These are phyloP conservation scores for Neurospora tetrasperma DNA, from an alignment of 495 filamentous ascomycete genomes.

Conservation along the genomic window DNA sequence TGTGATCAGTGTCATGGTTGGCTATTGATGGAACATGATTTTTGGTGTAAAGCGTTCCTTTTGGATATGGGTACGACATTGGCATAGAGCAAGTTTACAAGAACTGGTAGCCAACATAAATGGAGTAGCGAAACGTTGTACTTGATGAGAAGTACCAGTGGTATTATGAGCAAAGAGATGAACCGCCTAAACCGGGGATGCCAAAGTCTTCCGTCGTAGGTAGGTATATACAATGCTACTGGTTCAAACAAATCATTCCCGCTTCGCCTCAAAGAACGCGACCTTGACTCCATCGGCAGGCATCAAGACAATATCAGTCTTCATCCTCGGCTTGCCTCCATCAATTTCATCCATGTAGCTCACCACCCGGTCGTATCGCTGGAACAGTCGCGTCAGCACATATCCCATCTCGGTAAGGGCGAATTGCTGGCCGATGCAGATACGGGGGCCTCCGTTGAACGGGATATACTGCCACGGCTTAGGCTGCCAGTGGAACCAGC, in stretches of 20 bases:
- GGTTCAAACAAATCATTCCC: neutral
- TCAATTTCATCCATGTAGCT: slow-evolving; percentile 40
- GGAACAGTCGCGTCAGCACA: slow-evolving; percentile 60
- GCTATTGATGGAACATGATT: neutral
- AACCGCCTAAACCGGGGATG: neutral
- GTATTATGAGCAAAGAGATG: neutral
- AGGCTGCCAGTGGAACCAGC: slow-evolving; percentile 63
- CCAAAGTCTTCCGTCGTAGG: neutral
- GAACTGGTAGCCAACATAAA: neutral
- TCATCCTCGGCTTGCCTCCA: slow-evolving; percentile 41
- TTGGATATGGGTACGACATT: neutral
- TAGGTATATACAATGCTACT: neutral
- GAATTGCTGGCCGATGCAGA: slow-evolving; percentile 78
- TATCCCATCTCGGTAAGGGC: slow-evolving; percentile 79
- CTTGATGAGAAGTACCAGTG: neutral
- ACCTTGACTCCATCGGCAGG: slow-evolving; percentile 53
- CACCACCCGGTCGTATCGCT: slow-evolving; percentile 52
- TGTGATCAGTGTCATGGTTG: slow-evolving; percentile 5
- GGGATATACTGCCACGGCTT: slow-evolving; percentile 63
- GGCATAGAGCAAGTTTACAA: neutral
- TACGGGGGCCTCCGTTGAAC: slow-evolving; percentile 75
- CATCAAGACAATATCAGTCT: slow-evolving; percentile 56
- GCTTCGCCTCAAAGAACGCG: slow-evolving; percentile 42
- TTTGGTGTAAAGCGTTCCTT: neutral
- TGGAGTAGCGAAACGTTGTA: neutral